Evolutionary conservation across 2,329 filamentous ascomycete species (phyloP).

Genomic region (Fusarium scirpi): DNA sequence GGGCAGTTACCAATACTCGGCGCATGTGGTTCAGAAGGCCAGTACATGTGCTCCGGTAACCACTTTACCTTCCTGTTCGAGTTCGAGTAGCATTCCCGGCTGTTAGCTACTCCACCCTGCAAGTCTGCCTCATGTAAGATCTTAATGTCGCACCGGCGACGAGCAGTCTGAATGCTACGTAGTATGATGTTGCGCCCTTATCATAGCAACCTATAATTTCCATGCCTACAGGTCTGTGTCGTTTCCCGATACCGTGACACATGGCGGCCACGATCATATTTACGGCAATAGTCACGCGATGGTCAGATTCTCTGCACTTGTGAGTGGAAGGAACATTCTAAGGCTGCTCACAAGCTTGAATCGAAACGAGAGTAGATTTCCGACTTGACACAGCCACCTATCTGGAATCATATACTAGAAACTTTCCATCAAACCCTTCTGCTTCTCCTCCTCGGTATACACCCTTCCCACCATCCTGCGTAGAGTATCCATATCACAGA

Average conservation of each 20-base stretch:
- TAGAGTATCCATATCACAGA: slow-evolving; percentile 26
- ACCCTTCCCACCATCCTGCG: slow-evolving; percentile 9
- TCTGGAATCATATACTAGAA: not conserved
- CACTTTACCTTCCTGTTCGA: not conserved
- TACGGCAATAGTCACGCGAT: too few species aligned
- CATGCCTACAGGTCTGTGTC: rapidly evolving
- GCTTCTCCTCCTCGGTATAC: not conserved
- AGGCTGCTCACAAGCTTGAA: rapidly evolving
- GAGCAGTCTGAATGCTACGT: not conserved
- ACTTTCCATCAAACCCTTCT: not conserved
- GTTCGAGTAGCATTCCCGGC: rapidly evolving
- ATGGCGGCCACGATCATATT: not conserved
- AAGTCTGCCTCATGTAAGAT: rapidly evolving
- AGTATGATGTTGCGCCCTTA: not conserved
- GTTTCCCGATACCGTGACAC: not conserved
- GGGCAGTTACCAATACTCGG: not conserved
- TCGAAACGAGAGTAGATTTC: rapidly evolving
- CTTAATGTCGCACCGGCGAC: rapidly evolving
- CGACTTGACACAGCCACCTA: rapidly evolving
- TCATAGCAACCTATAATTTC: rapidly evolving
- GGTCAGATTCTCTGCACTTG: not conserved
- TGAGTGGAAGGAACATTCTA: not conserved
- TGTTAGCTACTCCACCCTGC: not conserved
- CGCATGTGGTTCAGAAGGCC: rapidly evolving
- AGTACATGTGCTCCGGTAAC: not conserved